Percentiles rank a stretch among this genome's conserved stretches.
These are phyloP conservation scores for Suhomyces atakaporum DNA, from an alignment of 1,139 yeast genomes.

Conservation along the genomic window DNA sequence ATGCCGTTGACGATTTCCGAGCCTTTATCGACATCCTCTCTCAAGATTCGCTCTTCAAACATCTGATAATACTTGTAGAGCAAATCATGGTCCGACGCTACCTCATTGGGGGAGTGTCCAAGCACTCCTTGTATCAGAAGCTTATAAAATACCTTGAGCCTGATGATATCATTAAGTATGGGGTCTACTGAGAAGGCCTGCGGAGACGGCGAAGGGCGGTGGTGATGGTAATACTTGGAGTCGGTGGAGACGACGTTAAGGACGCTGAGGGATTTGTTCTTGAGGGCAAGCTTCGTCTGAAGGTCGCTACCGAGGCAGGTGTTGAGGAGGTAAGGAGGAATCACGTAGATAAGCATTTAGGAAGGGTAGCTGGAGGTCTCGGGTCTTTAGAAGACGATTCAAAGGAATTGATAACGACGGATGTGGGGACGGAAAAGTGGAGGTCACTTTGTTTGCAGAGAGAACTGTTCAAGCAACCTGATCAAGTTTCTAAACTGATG, in stretches of 20 bases:
- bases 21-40: no score
- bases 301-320: slow-evolving; percentile 40
- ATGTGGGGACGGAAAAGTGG: no score
- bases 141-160: slow-evolving; percentile 39
- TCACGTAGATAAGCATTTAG: slow-evolving; percentile 31
- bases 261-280: slow-evolving; percentile 30
- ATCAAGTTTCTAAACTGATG: no score
- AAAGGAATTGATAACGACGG: no score
- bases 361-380: no score
- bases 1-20: no score
- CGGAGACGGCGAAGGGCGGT: slow-evolving; percentile 15
- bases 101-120: slow-evolving; percentile 38
- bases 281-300: slow-evolving; percentile 26
- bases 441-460: no score
- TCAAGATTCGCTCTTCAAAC: slow-evolving; percentile 32
- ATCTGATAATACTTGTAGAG: slow-evolving; percentile 35
- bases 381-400: no score
- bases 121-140: slow-evolving; percentile 40
- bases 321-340: slow-evolving; percentile 48
- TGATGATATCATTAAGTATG: slow-evolving; percentile 34
- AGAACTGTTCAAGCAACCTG: no score
- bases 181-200: slow-evolving; percentile 34
- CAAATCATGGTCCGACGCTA: slow-evolving; percentile 27
- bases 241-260: slow-evolving; percentile 30
- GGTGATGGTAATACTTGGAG: slow-evolving; percentile 27